Conservation (phyloP, 257 asterid species). For the Lithospermum erythrorhizon region DNA sequence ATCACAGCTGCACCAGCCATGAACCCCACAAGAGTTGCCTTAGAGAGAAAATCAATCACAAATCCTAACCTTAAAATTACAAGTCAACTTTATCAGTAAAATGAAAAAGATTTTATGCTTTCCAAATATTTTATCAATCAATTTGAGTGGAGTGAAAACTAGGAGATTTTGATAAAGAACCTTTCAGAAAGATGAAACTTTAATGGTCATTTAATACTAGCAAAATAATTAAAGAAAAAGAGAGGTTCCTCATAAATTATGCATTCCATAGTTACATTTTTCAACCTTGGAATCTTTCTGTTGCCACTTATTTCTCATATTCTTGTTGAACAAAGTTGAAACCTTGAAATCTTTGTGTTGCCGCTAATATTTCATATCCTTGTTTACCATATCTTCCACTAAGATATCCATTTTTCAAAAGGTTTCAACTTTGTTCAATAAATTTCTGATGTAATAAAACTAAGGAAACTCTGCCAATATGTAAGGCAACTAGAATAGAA, state of each 20-base stretch:
- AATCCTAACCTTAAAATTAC: slow-evolving; percentile 64
- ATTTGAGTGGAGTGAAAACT: not conserved
- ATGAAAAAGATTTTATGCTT: slow-evolving; percentile 4
- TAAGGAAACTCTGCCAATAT: too few relatives aligned
- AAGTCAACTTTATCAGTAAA: slow-evolving; percentile 9
- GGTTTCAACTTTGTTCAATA: not conserved
- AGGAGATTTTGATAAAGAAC: not conserved
- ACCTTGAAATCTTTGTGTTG: not conserved
- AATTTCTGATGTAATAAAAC: too few relatives aligned
- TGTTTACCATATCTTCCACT: not conserved
- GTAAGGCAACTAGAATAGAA: too few relatives aligned
- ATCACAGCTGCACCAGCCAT: slow-evolving; percentile 93
- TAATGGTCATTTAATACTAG: not conserved
- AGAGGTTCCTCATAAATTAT: not conserved
- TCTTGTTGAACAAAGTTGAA: not conserved
- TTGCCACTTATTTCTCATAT: not conserved
- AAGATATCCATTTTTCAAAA: not conserved
- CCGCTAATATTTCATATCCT: too few relatives aligned
- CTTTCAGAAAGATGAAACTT: not conserved
- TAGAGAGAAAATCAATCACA: not conserved
- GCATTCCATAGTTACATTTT: not conserved
- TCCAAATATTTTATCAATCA: not conserved
- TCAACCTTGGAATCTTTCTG: not conserved
- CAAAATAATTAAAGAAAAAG: not conserved
- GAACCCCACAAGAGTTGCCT: slow-evolving; percentile 25